Base-by-base conservation (phyloP, 2,329 filamentous ascomycete genomes). In the Phyllosticta paracitricarpa region DNA sequence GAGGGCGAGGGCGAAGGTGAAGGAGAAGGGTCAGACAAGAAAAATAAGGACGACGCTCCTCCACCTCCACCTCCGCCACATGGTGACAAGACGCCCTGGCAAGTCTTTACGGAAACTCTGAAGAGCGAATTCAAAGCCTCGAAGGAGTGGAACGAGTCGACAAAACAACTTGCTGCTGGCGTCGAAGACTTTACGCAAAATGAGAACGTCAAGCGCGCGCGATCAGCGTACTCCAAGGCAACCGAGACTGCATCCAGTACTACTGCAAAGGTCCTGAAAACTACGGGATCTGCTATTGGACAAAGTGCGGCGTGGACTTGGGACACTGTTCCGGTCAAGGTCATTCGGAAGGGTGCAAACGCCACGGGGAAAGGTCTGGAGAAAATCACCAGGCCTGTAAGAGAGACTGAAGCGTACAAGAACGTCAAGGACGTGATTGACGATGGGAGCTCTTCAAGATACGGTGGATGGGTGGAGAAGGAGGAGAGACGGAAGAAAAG, bases 81-180 rank as follows among this genome's bases (percentile, higher is more conserved):
- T 71, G 94, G 94, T 64, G 91, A 96, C 78, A 99, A 99, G 81
- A 94, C 93, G 2, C 94, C 94, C 59, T 97, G 94, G 92, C 91
- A 97, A 74, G 94, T 99, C 33, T 99, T 99, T 79, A 90, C 90
- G 71, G 94, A 99, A 72, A 99, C 94, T n/a, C 84, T 99, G 76
- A 85, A 90, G 74, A 83, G 82, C 62, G 94, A 99, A 76, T 96
- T 99, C 78, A 91, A 97, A 75, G 89, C 91, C 58, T 97, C 92
- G 17, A 96, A 97, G 73, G 94, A 99, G 75, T 99, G 94, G 94
- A 96, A 99, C 71, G 94, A 99, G 72, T 96, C 91, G 53, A 99
- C 93, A 52, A 97, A 99, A 79, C 90, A 94, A 66, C 83, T 99
- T 52, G 89, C 90, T 19, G 90, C 89, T 56, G 89, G 89, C 5